Percentiles rank a stretch among this genome's conserved stretches.
Evolutionary conservation across 2,329 filamentous ascomycete genomes (phyloP).

Genomic region (Rutstroemia sp.): DNA sequence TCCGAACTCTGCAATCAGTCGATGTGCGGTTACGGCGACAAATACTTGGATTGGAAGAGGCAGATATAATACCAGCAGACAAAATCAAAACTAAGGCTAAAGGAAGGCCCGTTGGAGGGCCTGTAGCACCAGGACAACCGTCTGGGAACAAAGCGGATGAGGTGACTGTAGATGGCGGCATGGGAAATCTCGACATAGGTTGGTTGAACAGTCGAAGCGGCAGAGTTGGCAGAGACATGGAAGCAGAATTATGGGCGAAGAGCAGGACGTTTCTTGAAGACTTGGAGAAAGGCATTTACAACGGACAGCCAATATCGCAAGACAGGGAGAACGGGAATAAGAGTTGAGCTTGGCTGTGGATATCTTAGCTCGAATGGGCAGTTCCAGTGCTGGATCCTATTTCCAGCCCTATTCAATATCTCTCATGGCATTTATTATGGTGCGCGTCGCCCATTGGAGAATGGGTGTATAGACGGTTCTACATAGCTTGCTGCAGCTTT

Average conservation of each 20-base stretch:
- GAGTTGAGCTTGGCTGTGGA: background rate
- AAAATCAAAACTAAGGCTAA: conserved; percentile 21
- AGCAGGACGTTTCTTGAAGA: conserved; percentile 47
- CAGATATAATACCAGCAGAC: conserved; percentile 55
- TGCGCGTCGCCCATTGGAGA: too few species aligned
- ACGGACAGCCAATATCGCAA: conserved; percentile 5
- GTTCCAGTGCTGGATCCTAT: background rate
- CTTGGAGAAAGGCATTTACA: conserved; percentile 19
- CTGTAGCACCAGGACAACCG: background rate
- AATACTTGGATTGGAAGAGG: conserved; percentile 75
- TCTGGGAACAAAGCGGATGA: conserved; percentile 9
- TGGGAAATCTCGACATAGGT: conserved; percentile 65
- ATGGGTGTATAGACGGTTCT: too few species aligned
- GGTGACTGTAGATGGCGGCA: conserved; percentile 36
- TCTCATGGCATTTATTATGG: too few species aligned
- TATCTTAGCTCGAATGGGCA: background rate
- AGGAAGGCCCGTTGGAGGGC: background rate
- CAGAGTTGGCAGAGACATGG: conserved; percentile 75
- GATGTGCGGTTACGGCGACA: conserved; percentile 69
- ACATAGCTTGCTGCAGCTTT: too few species aligned
- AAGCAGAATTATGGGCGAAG: conserved; percentile 68
- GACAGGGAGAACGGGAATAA: conserved; percentile 2
- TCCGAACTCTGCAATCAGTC: conserved; percentile 64
- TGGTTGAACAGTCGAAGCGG: conserved; percentile 84
- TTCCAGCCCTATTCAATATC: too few species aligned